These are phyloP conservation scores for Cenococcum geophilum DNA, from an alignment of 495 filamentous ascomycete species.

Conservation along the genomic window DNA sequence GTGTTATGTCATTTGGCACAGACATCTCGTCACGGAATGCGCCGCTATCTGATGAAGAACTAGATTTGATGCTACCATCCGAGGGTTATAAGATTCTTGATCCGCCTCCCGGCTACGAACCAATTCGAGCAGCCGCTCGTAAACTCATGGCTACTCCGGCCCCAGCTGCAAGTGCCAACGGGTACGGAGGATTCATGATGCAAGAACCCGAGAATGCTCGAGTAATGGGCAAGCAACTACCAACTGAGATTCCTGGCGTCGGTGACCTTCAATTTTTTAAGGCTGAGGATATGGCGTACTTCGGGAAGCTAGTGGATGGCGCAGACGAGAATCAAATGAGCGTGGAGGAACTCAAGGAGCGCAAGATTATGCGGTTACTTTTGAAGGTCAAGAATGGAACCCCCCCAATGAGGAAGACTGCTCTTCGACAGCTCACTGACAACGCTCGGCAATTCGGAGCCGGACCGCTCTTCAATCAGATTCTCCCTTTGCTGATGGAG, in stretches of 20 bases:
- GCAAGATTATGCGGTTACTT: conserved; percentile 96
- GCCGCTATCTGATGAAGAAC: conserved; percentile 83
- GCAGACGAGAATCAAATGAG: conserved; percentile 87
- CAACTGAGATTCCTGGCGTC: conserved; percentile 94
- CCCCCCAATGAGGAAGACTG: conserved; percentile 97
- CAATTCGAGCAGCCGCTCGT: conserved; percentile 68
- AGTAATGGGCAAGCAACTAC: conserved; percentile 80
- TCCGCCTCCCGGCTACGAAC: conserved; percentile 86
- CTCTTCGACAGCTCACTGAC: conserved; percentile 95
- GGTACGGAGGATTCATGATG: conserved; percentile 89
- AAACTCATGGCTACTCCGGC: conserved; percentile 73
- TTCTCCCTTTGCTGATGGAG: conserved; percentile 95
- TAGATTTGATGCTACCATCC: conserved; percentile 82
- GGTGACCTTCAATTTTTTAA: conserved; percentile 99
- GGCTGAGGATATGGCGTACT: conserved; percentile 97
- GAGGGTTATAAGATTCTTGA: conserved; percentile 93
- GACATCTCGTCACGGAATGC: conserved; percentile 75
- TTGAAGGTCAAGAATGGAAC: conserved; percentile 99
- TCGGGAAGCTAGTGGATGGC: conserved; percentile 93
- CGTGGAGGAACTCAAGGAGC: conserved; percentile 93
- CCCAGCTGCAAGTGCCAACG: conserved; percentile 54
- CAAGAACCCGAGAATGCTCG: conserved; percentile 83
- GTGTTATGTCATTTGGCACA: conserved; percentile 62
- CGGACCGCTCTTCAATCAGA: conserved; percentile 93
- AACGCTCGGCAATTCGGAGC: conserved; percentile 97